Conservation (phyloP, 768 basidiomycete genomes). For the Auriscalpium vulgare region DNA sequence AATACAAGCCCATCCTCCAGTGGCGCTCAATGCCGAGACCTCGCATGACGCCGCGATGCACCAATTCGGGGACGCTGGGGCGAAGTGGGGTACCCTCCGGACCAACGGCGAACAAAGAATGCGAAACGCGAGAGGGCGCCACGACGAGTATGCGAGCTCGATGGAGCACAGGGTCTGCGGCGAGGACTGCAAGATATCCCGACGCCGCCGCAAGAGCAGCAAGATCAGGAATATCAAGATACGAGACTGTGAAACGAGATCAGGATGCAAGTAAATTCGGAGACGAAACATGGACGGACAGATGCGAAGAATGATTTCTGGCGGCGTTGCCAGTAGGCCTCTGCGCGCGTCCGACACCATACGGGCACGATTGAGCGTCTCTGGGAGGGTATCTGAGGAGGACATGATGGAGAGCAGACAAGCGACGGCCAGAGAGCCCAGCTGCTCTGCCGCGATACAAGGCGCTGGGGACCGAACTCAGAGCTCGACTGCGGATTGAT, state of each 20-base stretch:
- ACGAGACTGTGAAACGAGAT: constrained; percentile 40
- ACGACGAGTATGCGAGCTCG: constrained; percentile 51
- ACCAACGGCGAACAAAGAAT: constrained; percentile 54
- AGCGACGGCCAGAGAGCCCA: no score
- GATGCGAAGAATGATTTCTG: constrained; percentile 5
- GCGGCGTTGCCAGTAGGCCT: neutral
- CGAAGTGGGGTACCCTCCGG: constrained; percentile 48
- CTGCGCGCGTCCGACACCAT: neutral
- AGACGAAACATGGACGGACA: neutral
- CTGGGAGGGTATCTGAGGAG: no score
- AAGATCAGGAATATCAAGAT: constrained; percentile 68
- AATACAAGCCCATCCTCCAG: constrained; percentile 59
- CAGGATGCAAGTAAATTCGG: neutral
- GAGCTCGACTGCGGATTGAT: no score
- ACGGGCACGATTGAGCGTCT: no score
- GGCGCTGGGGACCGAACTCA: no score
- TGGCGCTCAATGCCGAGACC: constrained; percentile 58
- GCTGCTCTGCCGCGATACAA: no score
- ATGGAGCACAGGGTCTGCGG: constrained; percentile 58
- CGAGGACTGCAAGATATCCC: constrained; percentile 39
- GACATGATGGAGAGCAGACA: no score
- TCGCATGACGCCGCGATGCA: constrained; percentile 62
- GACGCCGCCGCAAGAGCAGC: constrained; percentile 41
- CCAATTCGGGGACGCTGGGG: constrained; percentile 58
- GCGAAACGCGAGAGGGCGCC: constrained; percentile 59